Evolutionary conservation across 495 filamentous ascomycete genomes (phyloP).

Genomic region (Penicillium alfredii): DNA sequence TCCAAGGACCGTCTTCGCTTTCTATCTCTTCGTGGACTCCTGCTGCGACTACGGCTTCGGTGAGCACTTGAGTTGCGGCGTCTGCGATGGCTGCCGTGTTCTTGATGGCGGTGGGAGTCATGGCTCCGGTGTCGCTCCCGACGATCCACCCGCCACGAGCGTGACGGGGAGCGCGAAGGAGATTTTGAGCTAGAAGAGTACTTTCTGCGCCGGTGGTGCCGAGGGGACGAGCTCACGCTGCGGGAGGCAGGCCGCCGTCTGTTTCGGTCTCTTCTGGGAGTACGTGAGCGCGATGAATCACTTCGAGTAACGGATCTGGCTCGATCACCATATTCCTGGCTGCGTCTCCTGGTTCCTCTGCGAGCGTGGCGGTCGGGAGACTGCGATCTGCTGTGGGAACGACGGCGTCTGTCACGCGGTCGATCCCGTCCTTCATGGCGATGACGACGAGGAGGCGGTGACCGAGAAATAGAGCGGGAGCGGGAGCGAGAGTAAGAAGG

Average conservation of each 20-base stretch:
- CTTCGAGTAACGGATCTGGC: constrained; percentile 43
- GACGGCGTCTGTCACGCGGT: constrained; percentile 26
- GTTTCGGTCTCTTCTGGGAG: constrained; percentile 50
- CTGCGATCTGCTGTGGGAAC: constrained; percentile 33
- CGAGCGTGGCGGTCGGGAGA: constrained; percentile 34
- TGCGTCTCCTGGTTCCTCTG: constrained; percentile 35
- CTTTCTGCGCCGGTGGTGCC: constrained; percentile 23
- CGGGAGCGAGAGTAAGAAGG: constrained; percentile 32
- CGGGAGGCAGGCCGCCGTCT: constrained; percentile 39
- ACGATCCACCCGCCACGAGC: constrained; percentile 20
- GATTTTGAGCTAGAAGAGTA: constrained; percentile 34
- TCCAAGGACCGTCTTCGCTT: constrained; percentile 49
- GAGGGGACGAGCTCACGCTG: constrained; percentile 39
- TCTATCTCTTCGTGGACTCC: constrained; percentile 34
- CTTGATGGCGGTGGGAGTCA: constrained; percentile 36
- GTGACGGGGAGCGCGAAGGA: constrained; percentile 44
- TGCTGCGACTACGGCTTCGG: constrained; percentile 30
- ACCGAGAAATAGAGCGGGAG: constrained; percentile 34
- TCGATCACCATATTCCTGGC: constrained; percentile 47
- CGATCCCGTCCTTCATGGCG: constrained; percentile 24
- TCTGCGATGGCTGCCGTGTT: too few species aligned
- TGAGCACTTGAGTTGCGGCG: constrained; percentile 24
- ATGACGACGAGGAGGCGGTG: constrained; percentile 31
- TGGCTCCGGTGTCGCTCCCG: constrained; percentile 26
- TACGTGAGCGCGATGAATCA: constrained; percentile 57